phyloP scores from a whole-genome alignment of 257 asterid genomes.

The Nyctanthes arbortristis region DNA sequence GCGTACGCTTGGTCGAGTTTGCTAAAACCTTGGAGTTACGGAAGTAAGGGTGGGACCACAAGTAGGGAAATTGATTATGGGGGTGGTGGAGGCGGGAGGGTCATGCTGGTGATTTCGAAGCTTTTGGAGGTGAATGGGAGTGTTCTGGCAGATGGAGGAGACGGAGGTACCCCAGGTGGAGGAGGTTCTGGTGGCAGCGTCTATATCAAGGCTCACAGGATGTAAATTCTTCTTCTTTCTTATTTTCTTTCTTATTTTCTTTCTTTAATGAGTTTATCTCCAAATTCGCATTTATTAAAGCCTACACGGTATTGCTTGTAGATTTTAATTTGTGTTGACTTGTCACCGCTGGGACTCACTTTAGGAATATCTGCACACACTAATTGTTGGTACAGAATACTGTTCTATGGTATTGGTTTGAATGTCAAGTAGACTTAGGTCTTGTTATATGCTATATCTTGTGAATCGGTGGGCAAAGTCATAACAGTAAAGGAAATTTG shows the following conservation, averaged over 20 bases:
- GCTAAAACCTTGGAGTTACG: conserved; percentile 77
- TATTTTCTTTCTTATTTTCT: conserved; percentile 18
- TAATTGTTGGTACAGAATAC: conserved; percentile 6
- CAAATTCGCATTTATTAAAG: neutral
- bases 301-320: neutral
- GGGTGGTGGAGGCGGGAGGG: conserved; percentile 99
- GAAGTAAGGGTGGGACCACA: conserved; percentile 92
- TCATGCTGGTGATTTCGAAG: conserved; percentile 43
- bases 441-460: neutral
- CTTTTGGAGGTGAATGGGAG: conserved; percentile 85
- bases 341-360: neutral
- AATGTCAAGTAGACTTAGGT: neutral
- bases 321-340: conserved; percentile 18
- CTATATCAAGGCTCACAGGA: conserved; percentile 70
- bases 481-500: neutral
- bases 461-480: neutral
- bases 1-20: conserved; percentile 81
- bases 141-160: conserved; percentile 89
- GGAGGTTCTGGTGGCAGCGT: conserved; percentile 99
- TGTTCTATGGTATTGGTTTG: conserved; percentile 16
- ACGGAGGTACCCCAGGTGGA: conserved; percentile 86
- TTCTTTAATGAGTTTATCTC: neutral
- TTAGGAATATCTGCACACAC: neutral
- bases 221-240: conserved; percentile 51
- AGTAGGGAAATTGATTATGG: conserved; percentile 81